Conservation (phyloP, 1,284 basidiomycete genomes). For the Austroboletus novae-zelandiae region DNA sequence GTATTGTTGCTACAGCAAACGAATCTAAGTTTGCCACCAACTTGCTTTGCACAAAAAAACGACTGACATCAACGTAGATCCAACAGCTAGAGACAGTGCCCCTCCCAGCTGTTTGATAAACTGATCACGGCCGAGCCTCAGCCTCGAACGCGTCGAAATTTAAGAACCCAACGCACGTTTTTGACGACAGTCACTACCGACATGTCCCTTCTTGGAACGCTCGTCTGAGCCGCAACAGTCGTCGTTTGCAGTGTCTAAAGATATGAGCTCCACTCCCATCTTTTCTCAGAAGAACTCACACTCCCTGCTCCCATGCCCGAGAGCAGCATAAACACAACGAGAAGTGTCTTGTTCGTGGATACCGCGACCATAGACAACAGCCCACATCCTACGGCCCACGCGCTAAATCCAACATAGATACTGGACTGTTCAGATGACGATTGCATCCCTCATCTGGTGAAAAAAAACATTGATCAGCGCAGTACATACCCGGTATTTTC, state of each 20-base stretch:
- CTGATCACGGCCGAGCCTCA: slow-evolving; percentile 28
- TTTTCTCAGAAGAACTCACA: slow-evolving; percentile 30
- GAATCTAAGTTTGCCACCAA: background rate
- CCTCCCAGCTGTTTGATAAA: slow-evolving; percentile 67
- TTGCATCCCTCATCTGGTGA: background rate
- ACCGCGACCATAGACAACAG: slow-evolving; percentile 60
- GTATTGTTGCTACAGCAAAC: slow-evolving; percentile 49
- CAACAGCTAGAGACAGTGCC: slow-evolving; percentile 59
- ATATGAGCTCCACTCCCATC: slow-evolving; percentile 3
- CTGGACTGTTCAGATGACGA: slow-evolving; percentile 40
- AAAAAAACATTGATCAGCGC: background rate
- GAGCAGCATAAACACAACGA: slow-evolving; percentile 70
- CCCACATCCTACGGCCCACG: slow-evolving; percentile 73
- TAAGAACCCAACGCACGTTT: slow-evolving; percentile 44
- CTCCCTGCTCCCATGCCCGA: slow-evolving; percentile 69
- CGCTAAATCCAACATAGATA: slow-evolving; percentile 61
- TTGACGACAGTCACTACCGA: slow-evolving; percentile 69
- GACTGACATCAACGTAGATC: slow-evolving; percentile 53
- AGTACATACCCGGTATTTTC: slow-evolving; percentile 54
- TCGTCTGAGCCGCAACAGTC: slow-evolving; percentile 68
- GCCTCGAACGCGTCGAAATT: background rate
- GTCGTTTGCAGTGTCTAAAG: slow-evolving; percentile 59
- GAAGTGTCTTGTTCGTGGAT: slow-evolving; percentile 45
- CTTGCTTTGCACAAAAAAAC: background rate
- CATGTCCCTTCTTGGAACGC: slow-evolving; percentile 64